phyloP scores from a whole-genome alignment of 495 filamentous ascomycete genomes.

The Choiromyces venosus region DNA sequence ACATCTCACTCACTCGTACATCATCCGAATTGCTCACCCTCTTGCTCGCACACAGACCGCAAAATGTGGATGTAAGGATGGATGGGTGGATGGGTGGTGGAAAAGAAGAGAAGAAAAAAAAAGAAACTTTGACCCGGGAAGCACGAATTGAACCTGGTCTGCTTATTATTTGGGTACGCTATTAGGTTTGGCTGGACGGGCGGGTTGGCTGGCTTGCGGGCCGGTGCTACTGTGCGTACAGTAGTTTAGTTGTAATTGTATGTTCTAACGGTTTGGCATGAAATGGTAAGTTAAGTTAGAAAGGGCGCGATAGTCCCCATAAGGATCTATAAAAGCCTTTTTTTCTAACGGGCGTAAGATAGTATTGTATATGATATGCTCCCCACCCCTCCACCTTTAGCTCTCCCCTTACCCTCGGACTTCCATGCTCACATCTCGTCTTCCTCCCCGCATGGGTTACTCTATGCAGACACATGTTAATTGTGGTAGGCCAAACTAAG shows the following conservation, averaged over 20 bases:
- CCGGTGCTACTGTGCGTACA: neutral
- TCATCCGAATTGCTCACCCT: neutral
- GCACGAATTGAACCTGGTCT: neutral
- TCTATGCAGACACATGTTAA: neutral
- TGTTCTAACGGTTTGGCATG: neutral
- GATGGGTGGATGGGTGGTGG: neutral
- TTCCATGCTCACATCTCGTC: neutral
- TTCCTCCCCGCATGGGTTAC: neutral
- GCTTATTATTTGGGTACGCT: neutral
- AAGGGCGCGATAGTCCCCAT: neutral
- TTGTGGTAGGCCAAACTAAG: neutral
- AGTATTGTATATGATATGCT: neutral
- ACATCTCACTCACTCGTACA: neutral
- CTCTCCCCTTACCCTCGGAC: neutral
- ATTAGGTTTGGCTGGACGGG: neutral
- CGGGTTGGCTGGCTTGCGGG: neutral
- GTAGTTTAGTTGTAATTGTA: neutral
- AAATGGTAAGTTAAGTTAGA: neutral
- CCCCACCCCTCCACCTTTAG: no score
- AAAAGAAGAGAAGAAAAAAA: neutral
- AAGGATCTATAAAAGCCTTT: neutral
- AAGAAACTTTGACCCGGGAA: neutral
- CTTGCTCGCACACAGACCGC: neutral
- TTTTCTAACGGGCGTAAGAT: neutral
- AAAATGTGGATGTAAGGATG: neutral